Evolutionary conservation across 805 yeast genomes (phyloP).

Genomic region (Saccharomycopsis sp.): DNA sequence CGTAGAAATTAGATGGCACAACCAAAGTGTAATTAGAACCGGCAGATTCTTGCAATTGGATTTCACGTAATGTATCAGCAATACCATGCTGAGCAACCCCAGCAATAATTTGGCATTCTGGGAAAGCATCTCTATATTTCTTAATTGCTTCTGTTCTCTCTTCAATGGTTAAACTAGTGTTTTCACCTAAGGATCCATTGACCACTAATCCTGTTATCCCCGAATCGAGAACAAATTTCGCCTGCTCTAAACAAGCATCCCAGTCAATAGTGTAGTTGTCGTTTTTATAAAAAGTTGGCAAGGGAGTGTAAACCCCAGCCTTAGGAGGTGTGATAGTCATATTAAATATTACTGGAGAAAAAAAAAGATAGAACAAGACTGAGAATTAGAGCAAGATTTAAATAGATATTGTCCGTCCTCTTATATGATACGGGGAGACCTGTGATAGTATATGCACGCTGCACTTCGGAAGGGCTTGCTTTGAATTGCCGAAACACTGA

Average conservation of each 20-base stretch:
- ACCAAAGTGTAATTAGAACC: conserved; percentile 31
- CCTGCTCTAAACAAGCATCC: conserved; percentile 29
- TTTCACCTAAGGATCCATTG: conserved; percentile 35
- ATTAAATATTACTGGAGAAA: no score
- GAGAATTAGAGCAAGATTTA: no score
- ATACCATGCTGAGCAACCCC: conserved; percentile 28
- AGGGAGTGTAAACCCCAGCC: conserved; percentile 31
- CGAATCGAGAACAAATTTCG: conserved; percentile 24
- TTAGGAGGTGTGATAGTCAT: neutral
- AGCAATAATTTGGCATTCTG: conserved; percentile 28
- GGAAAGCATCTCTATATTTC: conserved; percentile 29
- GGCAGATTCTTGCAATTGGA: conserved; percentile 25
- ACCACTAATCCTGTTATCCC: conserved; percentile 33
- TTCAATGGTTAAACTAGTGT: conserved; percentile 27
- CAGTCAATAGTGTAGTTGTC: conserved; percentile 27
- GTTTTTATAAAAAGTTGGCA: conserved; percentile 28
- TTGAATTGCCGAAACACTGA: no score
- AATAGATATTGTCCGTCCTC: no score
- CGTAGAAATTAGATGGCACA: conserved; percentile 32
- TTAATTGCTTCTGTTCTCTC: conserved; percentile 28
- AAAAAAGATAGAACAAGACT: no score
- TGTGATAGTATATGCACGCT: no score
- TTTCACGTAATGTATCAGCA: conserved; percentile 27
- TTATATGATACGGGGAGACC: no score
- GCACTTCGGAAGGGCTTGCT: no score